Base-by-base conservation (phyloP, 306 rosid genomes). In the Lathyrus tuberosus region DNA sequence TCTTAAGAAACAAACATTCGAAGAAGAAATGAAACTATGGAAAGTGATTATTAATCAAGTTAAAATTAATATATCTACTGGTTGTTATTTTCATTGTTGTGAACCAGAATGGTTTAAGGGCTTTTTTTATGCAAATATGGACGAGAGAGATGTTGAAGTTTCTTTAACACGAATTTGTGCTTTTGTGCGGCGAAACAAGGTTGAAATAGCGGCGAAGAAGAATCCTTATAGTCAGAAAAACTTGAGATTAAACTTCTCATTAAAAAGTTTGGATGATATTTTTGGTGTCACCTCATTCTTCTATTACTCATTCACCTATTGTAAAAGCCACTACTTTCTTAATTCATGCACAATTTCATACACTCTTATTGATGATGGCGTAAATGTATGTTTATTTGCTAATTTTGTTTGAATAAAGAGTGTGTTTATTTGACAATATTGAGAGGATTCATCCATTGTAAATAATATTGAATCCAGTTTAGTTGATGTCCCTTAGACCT, bases 91-190 rank as follows among this genome's bases (percentile, higher is more conserved):
- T 33, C 96, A 84, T 28, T 91, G 96, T 72, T 67, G 82, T 0
- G 95, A 89, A 62, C 87, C 96, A 0, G 95, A 96, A 1, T 89
- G 96, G 97, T 91, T 91, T 52, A 81, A 95, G 67, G 96, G n/a
- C n/a, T n/a, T 92, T 0, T 92, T 92, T 63, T 86, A 84, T 59
- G 97, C 95, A 8, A 92, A 89, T 67, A 92, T 91, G 95, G 97
- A 91, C 51, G 87, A 87, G 26, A 51, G 53, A 15, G 86, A 91
- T 13, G 83, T 89, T 79, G 62, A 86, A 11, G 67, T 76, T 63
- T 86, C 96, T 51, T 47, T 91, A 63, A 65, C 67, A 0, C 83
- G 97, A 38, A 87, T 89, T 47, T 40, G 75, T 8, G 28, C 4
- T 6, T 87, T 91, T 26, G 91, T 76, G 67, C 14, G 14, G 2